A percentile compares a stretch with the other conserved stretches of the same genome.
These are phyloP conservation scores for Pseudogymnoascus sp. DNA, from an alignment of 2,329 filamentous ascomycete genomes.

Conservation along the genomic window DNA sequence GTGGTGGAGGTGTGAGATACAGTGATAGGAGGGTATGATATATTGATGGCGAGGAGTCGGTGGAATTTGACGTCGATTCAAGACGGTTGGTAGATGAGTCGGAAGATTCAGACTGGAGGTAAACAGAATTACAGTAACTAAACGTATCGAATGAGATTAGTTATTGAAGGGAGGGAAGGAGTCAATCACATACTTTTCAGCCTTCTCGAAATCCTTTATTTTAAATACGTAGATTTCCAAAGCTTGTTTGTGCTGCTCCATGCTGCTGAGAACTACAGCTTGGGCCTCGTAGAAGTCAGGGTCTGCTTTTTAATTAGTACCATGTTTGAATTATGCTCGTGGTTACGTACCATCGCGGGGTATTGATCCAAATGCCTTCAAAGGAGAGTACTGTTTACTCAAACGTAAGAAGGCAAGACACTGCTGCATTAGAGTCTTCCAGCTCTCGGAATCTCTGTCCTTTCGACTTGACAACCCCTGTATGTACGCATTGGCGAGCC, in stretches of 20 bases:
- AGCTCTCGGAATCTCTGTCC: conserved; percentile 39
- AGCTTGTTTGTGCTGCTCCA: conserved; percentile 91
- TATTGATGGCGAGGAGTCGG: conserved; percentile 63
- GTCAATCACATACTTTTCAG: conserved; percentile 67
- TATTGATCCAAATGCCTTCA: conserved; percentile 68
- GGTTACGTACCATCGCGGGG: conserved; percentile 63
- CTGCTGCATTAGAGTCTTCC: conserved; percentile 53
- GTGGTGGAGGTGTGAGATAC: conserved; percentile 74
- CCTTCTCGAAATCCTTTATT: conserved; percentile 76
- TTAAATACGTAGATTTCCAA: conserved; percentile 98
- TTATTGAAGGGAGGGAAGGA: neutral
- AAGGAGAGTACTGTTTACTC: conserved; percentile 74
- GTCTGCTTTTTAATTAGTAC: conserved; percentile 44
- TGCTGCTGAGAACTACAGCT: conserved; percentile 85
- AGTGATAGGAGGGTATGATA: conserved; percentile 87
- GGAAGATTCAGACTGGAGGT: conserved; percentile 51
- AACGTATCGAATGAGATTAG: conserved; percentile 16
- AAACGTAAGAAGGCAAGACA: conserved; percentile 68
- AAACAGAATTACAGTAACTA: conserved; percentile 83
- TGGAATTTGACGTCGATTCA: conserved; percentile 29
- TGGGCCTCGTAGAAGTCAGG: conserved; percentile 80
- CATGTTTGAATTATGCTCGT: neutral
- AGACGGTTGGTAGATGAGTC: conserved; percentile 18
- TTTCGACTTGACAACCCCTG: conserved; percentile 35
- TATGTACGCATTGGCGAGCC: conserved; percentile 67